phyloP scores from a whole-genome alignment of 768 basidiomycete species.

The Rhizopogon rudus region DNA sequence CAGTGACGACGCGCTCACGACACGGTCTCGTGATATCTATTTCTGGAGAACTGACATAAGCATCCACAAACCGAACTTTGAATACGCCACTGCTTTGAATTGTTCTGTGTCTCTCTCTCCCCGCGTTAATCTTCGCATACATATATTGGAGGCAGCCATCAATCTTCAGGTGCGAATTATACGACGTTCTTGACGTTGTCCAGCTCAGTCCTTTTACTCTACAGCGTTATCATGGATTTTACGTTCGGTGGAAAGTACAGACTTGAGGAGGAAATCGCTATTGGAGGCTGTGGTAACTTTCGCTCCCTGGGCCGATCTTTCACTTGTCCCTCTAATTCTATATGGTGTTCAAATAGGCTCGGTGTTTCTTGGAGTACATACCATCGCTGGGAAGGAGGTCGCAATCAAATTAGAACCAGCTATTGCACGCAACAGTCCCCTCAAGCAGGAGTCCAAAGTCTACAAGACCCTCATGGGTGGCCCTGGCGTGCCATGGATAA shows the following conservation, averaged over 20 bases:
- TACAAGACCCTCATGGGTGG: conserved; percentile 91
- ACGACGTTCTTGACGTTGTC: background rate
- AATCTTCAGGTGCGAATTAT: background rate
- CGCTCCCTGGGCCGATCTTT: background rate
- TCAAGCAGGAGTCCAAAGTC: conserved; percentile 86
- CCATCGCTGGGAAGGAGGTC: conserved; percentile 77
- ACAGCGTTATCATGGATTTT: conserved; percentile 21
- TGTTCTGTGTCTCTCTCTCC: background rate
- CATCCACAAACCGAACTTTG: conserved; percentile 8
- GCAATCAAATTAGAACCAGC: conserved; percentile 81
- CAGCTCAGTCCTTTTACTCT: background rate
- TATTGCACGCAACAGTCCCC: conserved; percentile 49
- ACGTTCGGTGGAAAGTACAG: conserved; percentile 75
- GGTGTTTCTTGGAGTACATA: conserved; percentile 76
- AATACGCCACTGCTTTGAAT: background rate
- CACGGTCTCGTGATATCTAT: conserved; percentile 24
- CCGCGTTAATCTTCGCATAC: background rate
- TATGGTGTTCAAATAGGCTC: conserved; percentile 43
- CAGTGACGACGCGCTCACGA: conserved; percentile 9
- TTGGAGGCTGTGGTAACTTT: conserved; percentile 65
- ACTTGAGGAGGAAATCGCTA: conserved; percentile 75
- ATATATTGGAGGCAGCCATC: background rate
- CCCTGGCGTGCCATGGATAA: conserved; percentile 85
- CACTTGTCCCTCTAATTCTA: conserved; percentile 5
- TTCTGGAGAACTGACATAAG: conserved; percentile 21